Evolutionary conservation across 1,284 basidiomycete genomes (phyloP).

Genomic region (Pyrrhoderma lamaoense): DNA sequence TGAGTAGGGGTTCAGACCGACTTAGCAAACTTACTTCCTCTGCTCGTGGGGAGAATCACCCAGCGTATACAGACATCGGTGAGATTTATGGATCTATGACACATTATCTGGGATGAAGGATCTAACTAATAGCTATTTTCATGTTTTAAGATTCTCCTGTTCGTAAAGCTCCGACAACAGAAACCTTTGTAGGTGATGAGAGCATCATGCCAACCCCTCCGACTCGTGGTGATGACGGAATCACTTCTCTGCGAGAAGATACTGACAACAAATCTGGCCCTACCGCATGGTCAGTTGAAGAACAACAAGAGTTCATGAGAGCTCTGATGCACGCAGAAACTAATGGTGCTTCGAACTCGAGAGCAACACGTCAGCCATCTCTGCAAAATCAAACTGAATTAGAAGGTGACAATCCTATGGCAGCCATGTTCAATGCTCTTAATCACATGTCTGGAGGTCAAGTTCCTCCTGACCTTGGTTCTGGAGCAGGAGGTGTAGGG

Average conservation of each 20-base stretch:
- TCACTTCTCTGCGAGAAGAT: slow-evolving; percentile 18
- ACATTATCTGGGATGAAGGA: background rate
- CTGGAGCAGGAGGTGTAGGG: slow-evolving; percentile 15
- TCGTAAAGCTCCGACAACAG: slow-evolving; percentile 25
- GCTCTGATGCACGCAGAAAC: slow-evolving; percentile 41
- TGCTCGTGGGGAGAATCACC: slow-evolving; percentile 62
- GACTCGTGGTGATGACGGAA: slow-evolving; percentile 21
- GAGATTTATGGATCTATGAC: background rate
- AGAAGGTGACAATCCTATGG: slow-evolving; percentile 17
- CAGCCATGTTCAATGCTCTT: slow-evolving; percentile 18
- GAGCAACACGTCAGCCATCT: background rate
- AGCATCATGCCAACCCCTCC: slow-evolving; percentile 40
- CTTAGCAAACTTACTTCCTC: slow-evolving; percentile 68
- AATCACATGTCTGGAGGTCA: slow-evolving; percentile 15
- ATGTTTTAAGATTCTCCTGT: background rate
- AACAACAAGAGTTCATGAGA: slow-evolving; percentile 57
- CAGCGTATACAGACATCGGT: slow-evolving; percentile 53
- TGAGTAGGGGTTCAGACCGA: slow-evolving; percentile 59
- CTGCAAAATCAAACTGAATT: background rate
- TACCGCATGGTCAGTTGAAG: slow-evolving; percentile 51
- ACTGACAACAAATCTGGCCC: background rate
- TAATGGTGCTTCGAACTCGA: slow-evolving; percentile 19
- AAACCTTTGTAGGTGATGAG: slow-evolving; percentile 60
- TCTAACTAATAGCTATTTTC: background rate
- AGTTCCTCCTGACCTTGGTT: slow-evolving; percentile 9